Evolutionary conservation across 2,329 filamentous ascomycete genomes (phyloP), one percentile per base, ranked within the genome.

Genomic region (Pezicula radicicola): DNA sequence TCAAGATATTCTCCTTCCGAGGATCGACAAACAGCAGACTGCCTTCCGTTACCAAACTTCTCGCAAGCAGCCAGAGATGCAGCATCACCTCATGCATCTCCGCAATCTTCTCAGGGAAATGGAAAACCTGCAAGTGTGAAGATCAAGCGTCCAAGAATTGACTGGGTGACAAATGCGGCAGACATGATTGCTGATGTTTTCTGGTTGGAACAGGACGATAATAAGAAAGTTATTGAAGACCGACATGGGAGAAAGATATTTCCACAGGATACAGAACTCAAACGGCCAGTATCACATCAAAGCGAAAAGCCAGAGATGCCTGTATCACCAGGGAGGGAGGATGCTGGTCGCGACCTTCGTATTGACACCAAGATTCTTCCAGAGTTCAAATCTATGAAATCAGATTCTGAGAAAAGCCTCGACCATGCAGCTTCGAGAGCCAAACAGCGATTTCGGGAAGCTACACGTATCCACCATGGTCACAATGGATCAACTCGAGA

Each of bases 131-230:
- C 49, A 15, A 42, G 49, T 4, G 30, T 75, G 12, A 91, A 91
- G 55, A 74, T 82, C 3, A 84, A 85, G 51, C 82, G 91, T 46
- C 86, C 88, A 1, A 83, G 89, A 53, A 84, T 91, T 21, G 91
- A 96, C 64, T 97, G 94, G 94, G 79, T 83, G 37, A 83, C 92
- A 16, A 83, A 88, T 42, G 89, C 93, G 0, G 85, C 89, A 51
- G 92, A 97, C 66, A 79, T 97, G 68, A 75, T 97, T 44, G 92
- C 92, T 4, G 94, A 99, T 72, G 79, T 88, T 1, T 90, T 92
- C 63, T 99, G 94, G 94, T 73, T 95, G 19, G 91, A 97, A 66
- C 85, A 92, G 62, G 83, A 81, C 30, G 76, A 86, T 52, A 91
- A 97, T 69, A 95, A 92, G 67, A 79, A 78, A 48, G 75, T 91